Conservation (phyloP, 148 eudicot species). For the Silene conica region DNA sequence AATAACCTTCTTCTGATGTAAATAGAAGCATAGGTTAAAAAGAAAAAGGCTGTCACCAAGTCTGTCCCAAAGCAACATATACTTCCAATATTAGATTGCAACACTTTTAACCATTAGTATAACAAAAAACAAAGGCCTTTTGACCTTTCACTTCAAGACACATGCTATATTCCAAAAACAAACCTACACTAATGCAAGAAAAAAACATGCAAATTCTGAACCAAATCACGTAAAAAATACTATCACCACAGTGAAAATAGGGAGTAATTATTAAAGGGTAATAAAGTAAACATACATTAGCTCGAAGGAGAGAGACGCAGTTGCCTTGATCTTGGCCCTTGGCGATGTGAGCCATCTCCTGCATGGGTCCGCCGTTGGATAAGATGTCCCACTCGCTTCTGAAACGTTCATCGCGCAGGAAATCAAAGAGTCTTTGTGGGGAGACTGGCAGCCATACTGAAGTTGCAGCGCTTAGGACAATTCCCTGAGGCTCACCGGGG, state of each 20-base stretch:
- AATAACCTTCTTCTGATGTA: slow-evolving; percentile 17
- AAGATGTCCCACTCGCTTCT: slow-evolving; percentile 91
- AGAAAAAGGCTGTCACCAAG: slow-evolving; percentile 19
- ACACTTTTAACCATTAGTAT: slow-evolving; percentile 25
- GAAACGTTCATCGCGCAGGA: slow-evolving; percentile 75
- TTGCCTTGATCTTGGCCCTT: slow-evolving; percentile 96
- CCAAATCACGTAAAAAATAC: neutral
- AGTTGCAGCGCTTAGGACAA: slow-evolving; percentile 83
- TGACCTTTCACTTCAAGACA: slow-evolving; percentile 41
- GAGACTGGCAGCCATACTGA: slow-evolving; percentile 92
- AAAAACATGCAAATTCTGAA: neutral
- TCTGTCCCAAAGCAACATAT: slow-evolving; percentile 27
- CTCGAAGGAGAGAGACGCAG: slow-evolving; percentile 87
- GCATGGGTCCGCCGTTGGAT: slow-evolving; percentile 97
- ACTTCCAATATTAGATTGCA: slow-evolving; percentile 32
- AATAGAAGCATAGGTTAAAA: slow-evolving; percentile 24
- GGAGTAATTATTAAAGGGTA: neutral
- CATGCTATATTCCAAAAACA: slow-evolving; percentile 24
- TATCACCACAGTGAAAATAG: neutral
- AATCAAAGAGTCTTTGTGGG: slow-evolving; percentile 73
- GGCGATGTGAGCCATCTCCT: slow-evolving; percentile 91
- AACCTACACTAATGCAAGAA: neutral
- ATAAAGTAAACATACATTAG: slow-evolving; percentile 47
- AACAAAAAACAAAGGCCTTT: slow-evolving; percentile 12
- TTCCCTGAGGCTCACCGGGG: slow-evolving; percentile 90